A percentile compares a stretch with the other conserved stretches of the same genome.
Evolutionary conservation across 164 flowering plant species (phyloP).

Genomic region (Liquidambar formosana): DNA sequence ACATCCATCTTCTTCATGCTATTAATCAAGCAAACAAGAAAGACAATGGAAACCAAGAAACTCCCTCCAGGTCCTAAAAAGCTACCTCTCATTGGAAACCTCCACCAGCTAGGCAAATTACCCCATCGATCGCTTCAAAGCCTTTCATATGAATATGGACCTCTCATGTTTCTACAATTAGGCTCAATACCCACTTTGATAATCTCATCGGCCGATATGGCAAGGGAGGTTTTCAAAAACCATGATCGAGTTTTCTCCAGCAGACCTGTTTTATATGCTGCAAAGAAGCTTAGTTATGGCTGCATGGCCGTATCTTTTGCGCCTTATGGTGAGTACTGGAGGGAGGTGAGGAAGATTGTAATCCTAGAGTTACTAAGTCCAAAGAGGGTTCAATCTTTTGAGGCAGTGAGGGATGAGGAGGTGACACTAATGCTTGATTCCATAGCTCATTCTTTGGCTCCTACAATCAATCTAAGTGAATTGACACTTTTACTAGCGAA

Average conservation of each 20-base stretch:
- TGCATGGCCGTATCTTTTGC: background rate
- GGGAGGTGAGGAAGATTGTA: background rate
- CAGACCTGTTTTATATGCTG: background rate
- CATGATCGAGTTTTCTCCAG: background rate
- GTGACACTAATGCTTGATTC: background rate
- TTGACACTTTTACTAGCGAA: constrained; percentile 23
- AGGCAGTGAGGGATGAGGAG: background rate
- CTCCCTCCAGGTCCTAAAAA: background rate
- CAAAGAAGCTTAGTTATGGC: background rate
- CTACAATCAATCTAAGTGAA: constrained; percentile 27
- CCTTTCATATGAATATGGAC: background rate
- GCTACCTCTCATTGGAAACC: constrained; percentile 3
- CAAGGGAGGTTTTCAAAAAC: constrained; percentile 1
- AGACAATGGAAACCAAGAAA: no score
- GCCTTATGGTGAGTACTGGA: constrained; percentile 3
- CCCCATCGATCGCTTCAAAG: background rate
- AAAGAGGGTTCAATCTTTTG: background rate
- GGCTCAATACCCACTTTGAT: background rate
- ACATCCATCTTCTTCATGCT: no score
- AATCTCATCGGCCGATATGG: constrained; percentile 2
- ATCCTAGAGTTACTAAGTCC: background rate
- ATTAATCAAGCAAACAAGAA: no score
- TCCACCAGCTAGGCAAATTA: background rate
- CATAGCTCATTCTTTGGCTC: background rate
- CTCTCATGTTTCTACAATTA: background rate